Conservation (phyloP, 1,284 basidiomycete genomes). For the Boletus semigastroideus region DNA sequence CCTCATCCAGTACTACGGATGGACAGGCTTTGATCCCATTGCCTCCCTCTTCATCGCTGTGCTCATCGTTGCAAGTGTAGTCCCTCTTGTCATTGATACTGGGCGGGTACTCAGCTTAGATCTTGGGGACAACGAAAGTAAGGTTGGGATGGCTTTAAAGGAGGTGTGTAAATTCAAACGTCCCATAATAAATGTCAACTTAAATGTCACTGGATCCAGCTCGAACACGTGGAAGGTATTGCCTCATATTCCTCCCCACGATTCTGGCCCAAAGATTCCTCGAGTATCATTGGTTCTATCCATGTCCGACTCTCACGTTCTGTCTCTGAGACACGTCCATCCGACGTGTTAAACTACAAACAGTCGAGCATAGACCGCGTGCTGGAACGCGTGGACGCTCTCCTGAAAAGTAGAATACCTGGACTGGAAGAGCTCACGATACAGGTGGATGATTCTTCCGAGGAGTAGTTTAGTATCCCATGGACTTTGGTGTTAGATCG, state of each 20-base stretch:
- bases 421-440: conserved; percentile 87
- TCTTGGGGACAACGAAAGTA: conserved; percentile 66
- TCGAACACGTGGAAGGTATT: conserved; percentile 71
- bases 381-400: conserved; percentile 69
- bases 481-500: conserved; percentile 10
- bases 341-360: conserved; percentile 54
- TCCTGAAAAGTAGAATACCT: conserved; percentile 69
- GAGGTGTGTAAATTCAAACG: conserved; percentile 51
- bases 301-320: conserved; percentile 72
- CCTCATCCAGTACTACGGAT: conserved; percentile 95
- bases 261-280: conserved; percentile 96
- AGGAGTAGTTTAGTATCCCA: conserved; percentile 5
- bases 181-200: not conserved
- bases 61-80: conserved; percentile 92
- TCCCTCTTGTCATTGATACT: conserved; percentile 93
- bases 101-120: conserved; percentile 89
- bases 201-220: conserved; percentile 41
- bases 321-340: conserved; percentile 38
- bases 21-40: conserved; percentile 99
- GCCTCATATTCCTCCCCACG: conserved; percentile 78
- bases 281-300: conserved; percentile 85
- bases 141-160: conserved; percentile 70
- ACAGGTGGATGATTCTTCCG: conserved; percentile 62
- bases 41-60: conserved; percentile 96
- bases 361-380: conserved; percentile 67